A percentile compares a stretch with the other conserved stretches of the same genome.
These are phyloP conservation scores for Ceratopteris richardii DNA, from an alignment of 75 land plant species.

Conservation along the genomic window DNA sequence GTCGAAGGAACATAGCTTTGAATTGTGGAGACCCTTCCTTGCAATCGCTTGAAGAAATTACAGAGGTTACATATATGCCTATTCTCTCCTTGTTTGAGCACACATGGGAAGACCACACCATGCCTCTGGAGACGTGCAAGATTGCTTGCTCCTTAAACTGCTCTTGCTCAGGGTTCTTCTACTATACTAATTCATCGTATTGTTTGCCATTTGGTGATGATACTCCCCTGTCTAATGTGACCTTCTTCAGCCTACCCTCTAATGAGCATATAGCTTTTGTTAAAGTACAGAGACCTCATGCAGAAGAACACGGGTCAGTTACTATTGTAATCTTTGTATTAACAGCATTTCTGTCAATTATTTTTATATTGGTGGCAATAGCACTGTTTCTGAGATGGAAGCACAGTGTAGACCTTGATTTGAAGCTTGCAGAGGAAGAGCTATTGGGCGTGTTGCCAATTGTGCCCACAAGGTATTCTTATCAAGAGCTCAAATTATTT, in stretches of 20 bases:
- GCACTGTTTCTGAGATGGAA: neutral
- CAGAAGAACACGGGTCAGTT: no score
- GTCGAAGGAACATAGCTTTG: neutral
- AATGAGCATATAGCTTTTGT: conserved; percentile 2
- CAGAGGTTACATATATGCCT: neutral
- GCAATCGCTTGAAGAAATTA: neutral
- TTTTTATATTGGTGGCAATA: conserved; percentile 5
- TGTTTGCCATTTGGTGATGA: conserved; percentile 10
- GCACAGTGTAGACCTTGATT: neutral
- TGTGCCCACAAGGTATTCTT: conserved; percentile 20
- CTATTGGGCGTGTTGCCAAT: neutral
- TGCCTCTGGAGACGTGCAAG: conserved; percentile 9
- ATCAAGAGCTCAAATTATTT: conserved; percentile 23
- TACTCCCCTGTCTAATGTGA: neutral
- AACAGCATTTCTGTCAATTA: neutral
- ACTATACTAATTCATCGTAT: conserved; percentile 24
- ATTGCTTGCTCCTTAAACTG: conserved; percentile 25
- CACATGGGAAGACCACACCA: neutral
- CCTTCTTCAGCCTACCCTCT: conserved; percentile 15
- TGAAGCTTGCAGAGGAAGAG: neutral
- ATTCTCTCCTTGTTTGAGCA: neutral
- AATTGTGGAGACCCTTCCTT: neutral
- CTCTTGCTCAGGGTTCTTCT: conserved; percentile 24
- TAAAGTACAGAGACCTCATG: neutral
- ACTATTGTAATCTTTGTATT: neutral